Evolutionary conservation across 2,329 filamentous ascomycete species (phyloP).

Genomic region (Ophiostoma ulmi): DNA sequence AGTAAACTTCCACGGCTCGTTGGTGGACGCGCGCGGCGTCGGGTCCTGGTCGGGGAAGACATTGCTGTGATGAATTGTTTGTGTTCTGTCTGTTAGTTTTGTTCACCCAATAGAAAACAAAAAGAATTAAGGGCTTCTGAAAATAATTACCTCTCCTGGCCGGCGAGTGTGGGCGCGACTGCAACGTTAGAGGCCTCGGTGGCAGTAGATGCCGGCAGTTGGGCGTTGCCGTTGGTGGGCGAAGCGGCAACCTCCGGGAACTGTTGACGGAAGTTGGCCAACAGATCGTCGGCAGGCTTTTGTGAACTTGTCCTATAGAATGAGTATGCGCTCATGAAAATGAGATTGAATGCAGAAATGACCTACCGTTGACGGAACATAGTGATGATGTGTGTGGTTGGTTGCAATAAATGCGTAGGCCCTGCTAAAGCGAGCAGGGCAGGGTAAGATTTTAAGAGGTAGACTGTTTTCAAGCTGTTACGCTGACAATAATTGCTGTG

Average conservation of each 20-base stretch:
- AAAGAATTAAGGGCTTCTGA: constrained; percentile 39
- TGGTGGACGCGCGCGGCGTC: constrained; percentile 65
- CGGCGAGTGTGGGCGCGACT: constrained; percentile 24
- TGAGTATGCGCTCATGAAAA: constrained; percentile 2
- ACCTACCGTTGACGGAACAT: constrained; percentile 38
- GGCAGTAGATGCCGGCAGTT: constrained; percentile 28
- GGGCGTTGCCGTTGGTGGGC: constrained; percentile 39
- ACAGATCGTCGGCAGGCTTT: constrained; percentile 80
- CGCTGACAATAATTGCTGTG: neutral
- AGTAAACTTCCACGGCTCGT: constrained; percentile 82
- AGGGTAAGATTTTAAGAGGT: neutral
- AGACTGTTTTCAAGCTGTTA: neutral
- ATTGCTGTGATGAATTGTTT: constrained; percentile 36
- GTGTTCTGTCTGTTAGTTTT: constrained; percentile 36
- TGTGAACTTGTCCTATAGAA: constrained; percentile 63
- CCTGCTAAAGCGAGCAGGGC: constrained; percentile 21
- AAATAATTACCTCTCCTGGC: constrained; percentile 34
- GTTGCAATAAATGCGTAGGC: constrained; percentile 11
- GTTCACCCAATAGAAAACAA: neutral
- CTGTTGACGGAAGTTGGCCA: constrained; percentile 75
- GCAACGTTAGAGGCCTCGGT: constrained; percentile 27
- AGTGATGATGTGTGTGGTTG: neutral
- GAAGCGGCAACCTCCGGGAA: constrained; percentile 64
- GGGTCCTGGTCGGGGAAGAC: constrained; percentile 67
- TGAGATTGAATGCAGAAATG: neutral